Base-by-base conservation (phyloP, 257 asterid species). In the Forsythia viridissima region DNA sequence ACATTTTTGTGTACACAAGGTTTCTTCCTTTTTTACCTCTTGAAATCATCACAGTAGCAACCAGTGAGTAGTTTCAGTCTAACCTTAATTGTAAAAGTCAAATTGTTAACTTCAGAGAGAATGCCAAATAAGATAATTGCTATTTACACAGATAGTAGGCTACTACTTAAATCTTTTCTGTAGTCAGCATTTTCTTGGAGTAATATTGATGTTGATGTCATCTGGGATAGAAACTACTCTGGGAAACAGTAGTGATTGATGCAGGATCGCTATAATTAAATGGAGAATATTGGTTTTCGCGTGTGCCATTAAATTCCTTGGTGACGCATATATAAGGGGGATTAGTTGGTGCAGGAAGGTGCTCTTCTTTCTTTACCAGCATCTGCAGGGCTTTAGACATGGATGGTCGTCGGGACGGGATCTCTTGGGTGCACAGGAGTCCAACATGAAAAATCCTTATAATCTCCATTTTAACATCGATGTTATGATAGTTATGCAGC, bases 241-340 rank as follows among this genome's bases (percentile, higher is more conserved):
- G 86, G 8, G 97, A 91, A 78, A 92, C 41, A 80, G 70, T 87
- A 69, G 90, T 94, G 76, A 84, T 73, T 34, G 97, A 92, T 76
- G 73, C 86, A 10, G 74, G 81, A 40, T 82, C 76, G n/a, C 78
- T 84, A 66, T 39, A 8, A 16, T 75, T 69, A 42, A 68, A 81
- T 30, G 81, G 81, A 4, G 77, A 39, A 18, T 72, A 65, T 20
- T 59, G 83, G 36, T 71, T 79, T 6, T 75, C 79, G 41, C 83
- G 79, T 2, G 51, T 37, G 41, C 86, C 89, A 2, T 89, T 85
- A 5, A 86, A 76, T 81, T 88, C 96, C 89, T 83, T 84, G 3
- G 89, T 78, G 76, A 84, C 96, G 40, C 86, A 91, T 80, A 89
- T 76, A 83, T 88, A 91, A 7, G 97, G 96, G 24, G 97, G 97